Evolutionary conservation across 1,284 basidiomycete species (phyloP).

Genomic region (Cystobasidium slooffiae): DNA sequence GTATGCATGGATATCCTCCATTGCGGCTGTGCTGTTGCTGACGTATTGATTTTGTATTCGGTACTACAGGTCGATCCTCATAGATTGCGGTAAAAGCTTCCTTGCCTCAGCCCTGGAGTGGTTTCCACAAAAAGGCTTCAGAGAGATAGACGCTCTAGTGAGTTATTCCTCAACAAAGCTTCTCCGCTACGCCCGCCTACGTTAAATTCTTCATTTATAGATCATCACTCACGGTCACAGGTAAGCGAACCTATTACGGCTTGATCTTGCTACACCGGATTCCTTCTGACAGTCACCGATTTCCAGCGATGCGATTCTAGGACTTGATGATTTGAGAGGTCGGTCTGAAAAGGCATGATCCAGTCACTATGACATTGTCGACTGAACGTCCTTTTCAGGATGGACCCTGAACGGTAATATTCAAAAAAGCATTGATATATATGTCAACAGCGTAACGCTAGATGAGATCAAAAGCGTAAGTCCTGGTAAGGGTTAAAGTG

Average conservation of each 20-base stretch:
- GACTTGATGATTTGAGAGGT: slow-evolving; percentile 75
- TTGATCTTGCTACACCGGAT: not conserved
- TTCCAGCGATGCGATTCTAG: slow-evolving; percentile 68
- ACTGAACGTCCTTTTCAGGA: slow-evolving; percentile 58
- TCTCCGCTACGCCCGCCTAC: too few relatives aligned
- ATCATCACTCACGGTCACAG: slow-evolving; percentile 39
- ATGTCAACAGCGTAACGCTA: slow-evolving; percentile 69
- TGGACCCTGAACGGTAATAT: slow-evolving; percentile 73
- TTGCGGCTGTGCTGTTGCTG: not conserved
- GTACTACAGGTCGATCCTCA: slow-evolving; percentile 60
- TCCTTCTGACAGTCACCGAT: not conserved
- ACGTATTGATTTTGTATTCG: too few relatives aligned
- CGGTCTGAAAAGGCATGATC: slow-evolving; percentile 55
- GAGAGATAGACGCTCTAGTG: slow-evolving; percentile 75
- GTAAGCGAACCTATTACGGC: not conserved
- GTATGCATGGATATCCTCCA: not conserved
- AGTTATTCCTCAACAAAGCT: slow-evolving; percentile 57
- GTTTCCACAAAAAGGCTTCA: slow-evolving; percentile 74
- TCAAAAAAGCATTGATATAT: slow-evolving; percentile 73
- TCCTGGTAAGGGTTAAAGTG: not conserved
- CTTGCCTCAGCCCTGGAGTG: slow-evolving; percentile 73
- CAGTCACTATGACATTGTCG: too few relatives aligned
- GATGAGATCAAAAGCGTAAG: slow-evolving; percentile 63
- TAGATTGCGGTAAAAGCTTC: slow-evolving; percentile 81
- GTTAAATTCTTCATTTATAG: slow-evolving; percentile 49